These are phyloP conservation scores for Aegilops sharonensis DNA, from an alignment of 176 grass and related monocot species.

Conservation along the genomic window DNA sequence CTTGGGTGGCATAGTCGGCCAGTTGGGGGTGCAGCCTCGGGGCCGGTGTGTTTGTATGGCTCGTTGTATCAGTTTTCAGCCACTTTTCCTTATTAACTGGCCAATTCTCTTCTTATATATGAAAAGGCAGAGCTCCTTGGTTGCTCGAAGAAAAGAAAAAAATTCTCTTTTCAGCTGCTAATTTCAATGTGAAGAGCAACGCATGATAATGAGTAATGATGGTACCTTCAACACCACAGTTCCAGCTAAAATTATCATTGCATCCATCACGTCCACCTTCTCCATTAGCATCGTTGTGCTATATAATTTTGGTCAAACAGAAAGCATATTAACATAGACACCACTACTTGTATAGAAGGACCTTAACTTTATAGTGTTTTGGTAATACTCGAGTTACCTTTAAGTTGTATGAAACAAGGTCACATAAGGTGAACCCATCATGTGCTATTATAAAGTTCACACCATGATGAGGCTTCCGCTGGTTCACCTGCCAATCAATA, in stretches of 20 bases:
- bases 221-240: slow-evolving; percentile 97
- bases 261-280: slow-evolving; percentile 83
- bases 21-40: neutral
- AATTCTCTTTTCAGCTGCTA: neutral
- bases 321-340: slow-evolving; percentile 18
- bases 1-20: neutral
- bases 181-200: slow-evolving; percentile 5
- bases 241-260: slow-evolving; percentile 97
- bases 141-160: slow-evolving; percentile 1
- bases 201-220: slow-evolving; percentile 13
- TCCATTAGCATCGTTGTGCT: slow-evolving; percentile 98
- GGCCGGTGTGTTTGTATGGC: neutral
- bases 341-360: neutral
- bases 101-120: neutral
- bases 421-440: slow-evolving; percentile 97
- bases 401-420: slow-evolving; percentile 90
- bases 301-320: slow-evolving; percentile 42
- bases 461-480: slow-evolving; percentile 79
- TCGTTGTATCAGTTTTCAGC: neutral
- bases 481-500: slow-evolving; percentile 61
- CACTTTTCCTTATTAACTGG: neutral
- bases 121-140: neutral
- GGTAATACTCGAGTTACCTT: slow-evolving; percentile 63
- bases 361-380: neutral
- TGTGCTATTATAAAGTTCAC: slow-evolving; percentile 95